Conservation (phyloP, 2,329 filamentous ascomycete species). For the Apiospora malaysiana region DNA sequence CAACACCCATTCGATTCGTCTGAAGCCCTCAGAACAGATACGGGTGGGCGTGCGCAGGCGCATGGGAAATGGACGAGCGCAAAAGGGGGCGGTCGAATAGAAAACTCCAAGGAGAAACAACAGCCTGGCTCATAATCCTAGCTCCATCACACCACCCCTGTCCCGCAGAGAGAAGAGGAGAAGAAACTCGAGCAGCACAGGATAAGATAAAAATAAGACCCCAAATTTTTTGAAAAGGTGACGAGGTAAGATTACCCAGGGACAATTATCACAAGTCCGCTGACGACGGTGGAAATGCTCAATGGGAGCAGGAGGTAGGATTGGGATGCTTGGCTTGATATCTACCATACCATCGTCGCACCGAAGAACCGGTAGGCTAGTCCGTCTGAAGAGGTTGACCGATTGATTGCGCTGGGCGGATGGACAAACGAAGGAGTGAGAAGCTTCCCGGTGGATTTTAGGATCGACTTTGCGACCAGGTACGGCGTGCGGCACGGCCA, state of each 20-base stretch:
- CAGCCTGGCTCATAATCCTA: neutral
- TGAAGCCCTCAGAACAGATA: constrained; percentile 6
- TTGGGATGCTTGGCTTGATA: constrained; percentile 6
- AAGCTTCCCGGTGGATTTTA: neutral
- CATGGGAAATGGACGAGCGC: constrained; percentile 4
- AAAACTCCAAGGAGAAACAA: neutral
- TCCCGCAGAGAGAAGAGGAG: too few relatives aligned
- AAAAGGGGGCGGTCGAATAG: constrained; percentile 3
- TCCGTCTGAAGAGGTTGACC: neutral
- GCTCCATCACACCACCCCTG: neutral
- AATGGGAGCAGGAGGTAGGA: constrained; percentile 12
- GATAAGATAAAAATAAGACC: neutral
- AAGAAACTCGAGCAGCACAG: neutral
- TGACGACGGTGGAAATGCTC: neutral
- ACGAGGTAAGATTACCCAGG: neutral
- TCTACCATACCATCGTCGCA: neutral
- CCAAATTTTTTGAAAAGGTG: neutral
- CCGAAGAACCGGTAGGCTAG: constrained; percentile 4
- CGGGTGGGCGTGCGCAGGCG: constrained; percentile 13
- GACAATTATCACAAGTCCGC: neutral
- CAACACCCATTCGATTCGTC: constrained; percentile 1
- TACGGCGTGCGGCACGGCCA: neutral
- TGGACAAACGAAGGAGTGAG: neutral
- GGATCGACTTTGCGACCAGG: neutral
- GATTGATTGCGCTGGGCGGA: neutral